Conservation (phyloP, 1,284 basidiomycete species). For the Rhodofomes roseus region DNA sequence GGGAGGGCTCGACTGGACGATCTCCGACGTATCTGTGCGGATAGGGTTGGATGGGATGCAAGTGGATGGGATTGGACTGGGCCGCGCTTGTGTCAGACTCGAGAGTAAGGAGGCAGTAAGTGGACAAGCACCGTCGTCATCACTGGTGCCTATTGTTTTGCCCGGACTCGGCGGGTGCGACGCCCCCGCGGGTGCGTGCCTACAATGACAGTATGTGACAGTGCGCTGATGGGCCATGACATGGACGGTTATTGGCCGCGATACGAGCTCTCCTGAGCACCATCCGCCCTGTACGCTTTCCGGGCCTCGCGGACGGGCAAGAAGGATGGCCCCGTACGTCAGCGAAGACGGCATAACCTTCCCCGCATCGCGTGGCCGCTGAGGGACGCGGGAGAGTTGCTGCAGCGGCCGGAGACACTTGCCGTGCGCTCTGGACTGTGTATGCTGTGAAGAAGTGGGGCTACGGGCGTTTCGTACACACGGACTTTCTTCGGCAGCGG, state of each 20-base stretch:
- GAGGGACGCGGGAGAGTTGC: neutral
- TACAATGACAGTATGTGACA: neutral
- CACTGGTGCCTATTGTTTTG: conserved; percentile 1
- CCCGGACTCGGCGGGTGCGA: neutral
- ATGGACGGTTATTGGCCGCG: neutral
- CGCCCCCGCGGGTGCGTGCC: neutral
- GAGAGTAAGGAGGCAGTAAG: neutral
- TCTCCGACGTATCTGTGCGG: neutral
- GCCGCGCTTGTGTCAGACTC: neutral
- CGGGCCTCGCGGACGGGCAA: neutral
- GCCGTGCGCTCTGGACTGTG: neutral
- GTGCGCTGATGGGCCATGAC: neutral
- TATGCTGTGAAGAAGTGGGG: neutral
- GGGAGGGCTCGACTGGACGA: neutral
- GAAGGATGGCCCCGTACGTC: neutral
- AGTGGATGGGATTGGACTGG: neutral
- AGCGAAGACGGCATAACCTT: neutral
- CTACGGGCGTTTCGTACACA: neutral
- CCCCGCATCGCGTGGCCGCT: neutral
- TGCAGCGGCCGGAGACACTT: neutral
- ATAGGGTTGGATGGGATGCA: neutral
- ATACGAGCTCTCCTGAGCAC: neutral
- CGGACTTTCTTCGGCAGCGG: neutral
- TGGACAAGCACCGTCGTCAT: neutral
- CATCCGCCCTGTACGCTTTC: neutral